Evolutionary conservation across 306 rosid genomes (phyloP), one percentile per base, ranked within the genome.

Genomic region (Cucumis cinereus): DNA sequence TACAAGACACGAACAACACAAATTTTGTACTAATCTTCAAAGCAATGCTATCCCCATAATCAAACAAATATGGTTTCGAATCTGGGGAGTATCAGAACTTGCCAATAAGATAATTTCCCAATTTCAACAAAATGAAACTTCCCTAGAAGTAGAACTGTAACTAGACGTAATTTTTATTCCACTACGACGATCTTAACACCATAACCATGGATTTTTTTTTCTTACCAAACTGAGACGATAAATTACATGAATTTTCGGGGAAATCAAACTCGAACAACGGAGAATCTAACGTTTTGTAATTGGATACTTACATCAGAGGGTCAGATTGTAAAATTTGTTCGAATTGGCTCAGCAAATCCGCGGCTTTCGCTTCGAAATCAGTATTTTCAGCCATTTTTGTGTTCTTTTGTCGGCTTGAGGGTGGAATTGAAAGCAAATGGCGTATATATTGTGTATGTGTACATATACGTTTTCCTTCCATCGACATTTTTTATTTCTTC

Each of bases 251-350:
- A 23, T 45, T 41, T 20, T 15, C 54, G 13, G 55, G 12, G 56
- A 41, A 50, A 52, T 26, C 61, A 28, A 33, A 50, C 45, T 49
- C 24, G 17, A 73, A 52, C 40, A 16, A 73, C 19, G 1, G 4
- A 28, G 10, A 53, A 28, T 49, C 41, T 36, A 50, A 73, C 6
- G 35, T 73, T 50, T 19, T 53, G 10, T 35, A 54, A 54, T 2
- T 5, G 40, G 17, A 62, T 30, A 33, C 89, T 87, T 85, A 94
- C 98, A 94, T 89, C 45, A 80, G 77, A 61, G 90, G 87, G 70
- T 94, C 93, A 20, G 89, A 84, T 45, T 90, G 91, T 70, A 94
- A 84, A 61, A 86, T 85, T n/a, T 64, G 82, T 76, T 94, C 90
- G 75, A 91, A 86, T 54, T 86, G 88, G 63, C 59, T 76, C 79